These are phyloP conservation scores for Claviceps sp. DNA, from an alignment of 2,329 filamentous ascomycete species.

Conservation along the genomic window DNA sequence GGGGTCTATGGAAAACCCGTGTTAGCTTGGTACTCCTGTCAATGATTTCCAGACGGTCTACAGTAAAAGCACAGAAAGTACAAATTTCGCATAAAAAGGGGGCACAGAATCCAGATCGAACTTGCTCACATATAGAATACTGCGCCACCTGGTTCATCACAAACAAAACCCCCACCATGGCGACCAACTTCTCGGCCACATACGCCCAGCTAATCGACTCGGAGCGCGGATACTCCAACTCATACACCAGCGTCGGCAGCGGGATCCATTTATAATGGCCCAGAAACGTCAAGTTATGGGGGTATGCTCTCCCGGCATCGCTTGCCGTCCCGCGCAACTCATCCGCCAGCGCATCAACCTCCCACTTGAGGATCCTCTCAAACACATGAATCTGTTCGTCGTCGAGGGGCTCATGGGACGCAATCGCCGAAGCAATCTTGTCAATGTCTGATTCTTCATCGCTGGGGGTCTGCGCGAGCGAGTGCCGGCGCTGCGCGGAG, in stretches of 20 bases:
- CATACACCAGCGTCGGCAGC: constrained; percentile 66
- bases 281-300: constrained; percentile 49
- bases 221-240: constrained; percentile 60
- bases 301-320: constrained; percentile 40
- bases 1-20: constrained; percentile 32
- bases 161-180: constrained; percentile 58
- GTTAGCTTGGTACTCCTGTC: constrained; percentile 3
- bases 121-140: constrained; percentile 47
- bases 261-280: constrained; percentile 63
- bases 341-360: constrained; percentile 49
- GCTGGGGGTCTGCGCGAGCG: constrained; percentile 18
- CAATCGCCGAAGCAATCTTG: constrained; percentile 46
- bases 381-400: constrained; percentile 50
- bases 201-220: constrained; percentile 61
- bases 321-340: constrained; percentile 53
- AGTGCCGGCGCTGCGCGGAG: constrained; percentile 26
- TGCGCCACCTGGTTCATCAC: constrained; percentile 72
- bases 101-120: background rate
- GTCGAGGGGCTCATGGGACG: constrained; percentile 45
- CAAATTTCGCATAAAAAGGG: background rate
- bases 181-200: constrained; percentile 56
- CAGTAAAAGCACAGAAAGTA: background rate
- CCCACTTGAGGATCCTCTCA: constrained; percentile 49
- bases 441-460: constrained; percentile 40
- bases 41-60: background rate